phyloP scores from a whole-genome alignment of 179 eudicot species.

The Amaranthus tricolor region DNA sequence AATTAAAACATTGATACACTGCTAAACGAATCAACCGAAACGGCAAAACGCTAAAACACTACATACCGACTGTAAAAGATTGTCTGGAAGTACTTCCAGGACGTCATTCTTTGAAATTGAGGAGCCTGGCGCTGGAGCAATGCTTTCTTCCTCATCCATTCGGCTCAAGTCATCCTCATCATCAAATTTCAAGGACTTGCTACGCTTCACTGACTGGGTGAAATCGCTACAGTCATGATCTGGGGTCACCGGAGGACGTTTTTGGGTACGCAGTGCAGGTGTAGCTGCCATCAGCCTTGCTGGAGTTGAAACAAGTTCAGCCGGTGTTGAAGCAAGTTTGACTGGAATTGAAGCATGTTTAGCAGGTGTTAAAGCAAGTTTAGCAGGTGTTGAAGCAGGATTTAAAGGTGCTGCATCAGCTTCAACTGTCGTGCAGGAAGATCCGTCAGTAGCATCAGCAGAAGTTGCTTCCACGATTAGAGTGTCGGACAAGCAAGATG shows the following conservation, averaged over 20 bases:
- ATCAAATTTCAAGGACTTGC: constrained; percentile 55
- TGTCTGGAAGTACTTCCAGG: constrained; percentile 54
- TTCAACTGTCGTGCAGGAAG: constrained; percentile 7
- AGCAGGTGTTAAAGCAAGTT: neutral
- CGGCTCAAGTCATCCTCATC: constrained; percentile 34
- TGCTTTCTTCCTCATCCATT: constrained; percentile 5
- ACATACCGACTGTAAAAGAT: constrained; percentile 69
- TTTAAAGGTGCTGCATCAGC: constrained; percentile 38
- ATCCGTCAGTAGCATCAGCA: constrained; percentile 10
- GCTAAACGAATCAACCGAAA: neutral
- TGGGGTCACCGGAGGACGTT: constrained; percentile 54
- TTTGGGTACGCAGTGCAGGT: constrained; percentile 47
- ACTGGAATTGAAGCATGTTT: constrained; percentile 44
- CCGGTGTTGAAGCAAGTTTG: constrained; percentile 48
- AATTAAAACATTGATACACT: neutral
- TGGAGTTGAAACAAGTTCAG: constrained; percentile 45
- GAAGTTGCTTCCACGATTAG: constrained; percentile 34
- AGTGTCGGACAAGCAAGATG: constrained; percentile 28
- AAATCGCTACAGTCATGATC: constrained; percentile 34
- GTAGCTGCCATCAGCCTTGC: constrained; percentile 57
- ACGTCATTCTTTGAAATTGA: constrained; percentile 40
- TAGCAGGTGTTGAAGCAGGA: neutral
- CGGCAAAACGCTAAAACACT: neutral
- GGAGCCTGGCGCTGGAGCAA: constrained; percentile 18
- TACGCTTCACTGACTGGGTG: constrained; percentile 48